Conservation (phyloP, 1,139 yeast genomes). For the Candida sp. region DNA sequence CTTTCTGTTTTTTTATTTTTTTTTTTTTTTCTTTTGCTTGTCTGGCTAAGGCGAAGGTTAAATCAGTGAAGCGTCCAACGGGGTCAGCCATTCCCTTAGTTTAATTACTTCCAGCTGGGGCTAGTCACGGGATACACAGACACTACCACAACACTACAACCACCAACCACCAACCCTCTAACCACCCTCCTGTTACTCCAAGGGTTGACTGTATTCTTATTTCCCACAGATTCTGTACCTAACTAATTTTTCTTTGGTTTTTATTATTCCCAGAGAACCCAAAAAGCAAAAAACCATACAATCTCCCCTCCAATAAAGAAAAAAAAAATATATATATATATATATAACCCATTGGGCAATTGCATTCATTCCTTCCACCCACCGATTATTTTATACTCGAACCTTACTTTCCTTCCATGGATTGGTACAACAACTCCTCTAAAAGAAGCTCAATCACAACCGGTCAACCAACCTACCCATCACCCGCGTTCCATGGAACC, state of each 20-base stretch:
- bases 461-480: slow-evolving; percentile 6
- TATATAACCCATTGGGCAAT: not conserved
- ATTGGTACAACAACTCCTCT: slow-evolving; percentile 19
- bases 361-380: not conserved
- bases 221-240: not conserved
- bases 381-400: no score
- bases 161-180: no score
- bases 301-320: not conserved
- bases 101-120: no score
- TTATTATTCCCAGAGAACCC: not conserved
- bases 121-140: no score
- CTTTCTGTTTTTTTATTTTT: no score
- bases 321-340: no score
- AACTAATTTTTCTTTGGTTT: not conserved
- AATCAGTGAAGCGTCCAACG: no score
- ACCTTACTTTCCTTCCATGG: slow-evolving; percentile 12
- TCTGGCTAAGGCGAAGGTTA: no score
- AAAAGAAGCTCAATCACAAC: slow-evolving; percentile 15
- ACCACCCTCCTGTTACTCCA: not conserved
- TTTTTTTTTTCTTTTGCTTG: no score
- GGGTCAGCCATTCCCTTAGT: no score
- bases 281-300: not conserved
- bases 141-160: no score
- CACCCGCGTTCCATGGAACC: slow-evolving; percentile 10
- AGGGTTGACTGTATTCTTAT: no score